These are phyloP conservation scores for Hyaloperonospora arabidopsidis DNA, from an alignment of 352 stramenopile genomes.

Conservation along the genomic window DNA sequence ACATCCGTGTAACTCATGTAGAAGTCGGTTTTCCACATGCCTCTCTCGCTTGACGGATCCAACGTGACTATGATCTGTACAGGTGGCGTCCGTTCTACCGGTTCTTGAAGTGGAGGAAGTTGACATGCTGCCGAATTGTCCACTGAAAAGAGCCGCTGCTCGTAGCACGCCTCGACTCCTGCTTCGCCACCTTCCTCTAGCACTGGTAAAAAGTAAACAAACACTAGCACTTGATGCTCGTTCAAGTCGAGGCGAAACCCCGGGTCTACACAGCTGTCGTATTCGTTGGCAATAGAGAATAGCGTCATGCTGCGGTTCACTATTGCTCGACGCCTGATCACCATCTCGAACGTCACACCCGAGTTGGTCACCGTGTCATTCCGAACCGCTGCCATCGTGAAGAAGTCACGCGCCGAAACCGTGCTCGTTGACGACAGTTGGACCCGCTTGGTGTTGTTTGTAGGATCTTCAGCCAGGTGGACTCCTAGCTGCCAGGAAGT, in stretches of 20 bases:
- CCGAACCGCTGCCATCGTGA: constrained; percentile 24
- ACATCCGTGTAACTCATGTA: constrained; percentile 51
- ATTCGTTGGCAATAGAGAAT: constrained; percentile 61
- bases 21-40: constrained; percentile 35
- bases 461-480: constrained; percentile 26
- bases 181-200: constrained; percentile 21
- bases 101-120: constrained; percentile 25
- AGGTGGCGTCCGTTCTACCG: constrained; percentile 34
- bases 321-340: constrained; percentile 32
- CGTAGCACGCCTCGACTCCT: constrained; percentile 40
- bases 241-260: constrained; percentile 68
- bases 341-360: constrained; percentile 67
- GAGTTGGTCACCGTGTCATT: constrained; percentile 3
- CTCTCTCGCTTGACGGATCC: constrained; percentile 26
- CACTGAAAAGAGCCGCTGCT: constrained; percentile 42
- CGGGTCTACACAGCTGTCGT: constrained; percentile 47
- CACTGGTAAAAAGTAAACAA: constrained; percentile 60
- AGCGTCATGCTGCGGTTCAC: constrained; percentile 55
- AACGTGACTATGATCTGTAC: constrained; percentile 56
- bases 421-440: constrained; percentile 51
- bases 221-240: constrained; percentile 38
- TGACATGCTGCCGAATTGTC: constrained; percentile 24
- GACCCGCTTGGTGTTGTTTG: constrained; percentile 26
- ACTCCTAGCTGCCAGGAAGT: constrained; percentile 39
- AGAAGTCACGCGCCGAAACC: constrained; percentile 47